These are phyloP conservation scores for Typha latifolia DNA, from an alignment of 176 grass and related monocot genomes.

Conservation along the genomic window DNA sequence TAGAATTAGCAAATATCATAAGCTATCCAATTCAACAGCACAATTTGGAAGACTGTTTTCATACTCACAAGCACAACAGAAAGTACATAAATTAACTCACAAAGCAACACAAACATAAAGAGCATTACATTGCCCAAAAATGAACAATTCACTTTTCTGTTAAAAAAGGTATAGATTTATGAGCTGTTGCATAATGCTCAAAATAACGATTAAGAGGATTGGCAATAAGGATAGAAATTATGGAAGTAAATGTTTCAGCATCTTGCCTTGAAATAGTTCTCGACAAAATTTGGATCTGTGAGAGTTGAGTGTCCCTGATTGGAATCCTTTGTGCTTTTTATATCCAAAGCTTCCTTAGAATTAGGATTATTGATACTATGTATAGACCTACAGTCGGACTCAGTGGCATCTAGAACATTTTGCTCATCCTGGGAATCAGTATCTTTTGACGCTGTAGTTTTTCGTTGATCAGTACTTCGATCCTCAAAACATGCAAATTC, in stretches of 20 bases:
- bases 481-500: conserved; percentile 18
- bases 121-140: too few species aligned
- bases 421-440: conserved; percentile 23
- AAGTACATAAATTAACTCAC: too few species aligned
- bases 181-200: too few species aligned
- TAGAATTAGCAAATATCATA: too few species aligned
- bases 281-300: conserved; percentile 89
- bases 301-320: conserved; percentile 63
- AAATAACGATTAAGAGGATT: too few species aligned
- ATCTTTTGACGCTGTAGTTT: conserved; percentile 30
- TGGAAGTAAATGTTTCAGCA: not conserved
- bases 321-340: conserved; percentile 35
- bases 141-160: too few species aligned
- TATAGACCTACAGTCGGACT: conserved; percentile 35
- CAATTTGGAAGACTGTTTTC: too few species aligned
- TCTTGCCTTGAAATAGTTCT: conserved; percentile 91
- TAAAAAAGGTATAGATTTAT: too few species aligned
- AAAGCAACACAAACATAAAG: too few species aligned
- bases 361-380: conserved; percentile 24
- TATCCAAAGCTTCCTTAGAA: conserved; percentile 19
- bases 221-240: too few species aligned
- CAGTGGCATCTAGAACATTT: conserved; percentile 18
- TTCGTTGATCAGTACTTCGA: conserved; percentile 34
- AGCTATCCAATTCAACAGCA: too few species aligned
- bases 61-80: too few species aligned